Evolutionary conservation across 2,329 filamentous ascomycete species (phyloP).

Genomic region (Aphanoascus verrucosus): DNA sequence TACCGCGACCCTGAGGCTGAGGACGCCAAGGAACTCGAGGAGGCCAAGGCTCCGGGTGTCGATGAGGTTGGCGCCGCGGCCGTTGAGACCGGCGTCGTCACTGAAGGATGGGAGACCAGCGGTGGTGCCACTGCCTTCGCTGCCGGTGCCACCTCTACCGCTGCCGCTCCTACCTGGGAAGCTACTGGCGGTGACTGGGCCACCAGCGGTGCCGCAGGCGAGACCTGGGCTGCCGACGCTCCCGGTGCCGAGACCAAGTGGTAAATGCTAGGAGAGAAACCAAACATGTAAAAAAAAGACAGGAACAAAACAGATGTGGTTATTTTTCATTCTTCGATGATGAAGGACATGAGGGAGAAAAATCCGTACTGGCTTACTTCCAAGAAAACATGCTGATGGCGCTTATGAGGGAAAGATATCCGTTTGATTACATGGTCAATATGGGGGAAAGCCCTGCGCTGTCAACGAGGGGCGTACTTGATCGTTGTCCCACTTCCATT

Average conservation of each 20-base stretch:
- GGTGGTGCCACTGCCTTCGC: constrained; percentile 53
- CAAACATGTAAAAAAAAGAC: neutral
- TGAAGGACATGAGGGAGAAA: neutral
- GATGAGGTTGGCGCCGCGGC: constrained; percentile 74
- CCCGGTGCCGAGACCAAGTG: constrained; percentile 25
- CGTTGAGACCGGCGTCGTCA: constrained; percentile 66
- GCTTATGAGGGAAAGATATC: constrained; percentile 99
- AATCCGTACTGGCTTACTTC: neutral
- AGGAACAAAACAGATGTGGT: no score
- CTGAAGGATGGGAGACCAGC: constrained; percentile 73
- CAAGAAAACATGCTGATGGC: constrained; percentile 43
- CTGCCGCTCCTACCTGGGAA: constrained; percentile 52
- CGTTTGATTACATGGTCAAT: constrained; percentile 29
- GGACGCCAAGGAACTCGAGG: constrained; percentile 91
- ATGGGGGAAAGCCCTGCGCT: constrained; percentile 98
- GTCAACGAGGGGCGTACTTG: constrained; percentile 67
- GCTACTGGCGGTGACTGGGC: constrained; percentile 46
- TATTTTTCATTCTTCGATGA: neutral
- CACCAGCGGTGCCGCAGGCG: constrained; percentile 29
- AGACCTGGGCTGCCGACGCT: constrained; percentile 34
- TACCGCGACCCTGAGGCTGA: constrained; percentile 99
- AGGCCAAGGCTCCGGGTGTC: constrained; percentile 70
- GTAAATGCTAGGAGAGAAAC: constrained; percentile 27
- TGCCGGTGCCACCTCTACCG: constrained; percentile 56
- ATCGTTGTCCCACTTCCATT: constrained; percentile 53